Evolutionary conservation across 2,329 filamentous ascomycete species (phyloP).

Genomic region (Pyrenophora seminiperda): DNA sequence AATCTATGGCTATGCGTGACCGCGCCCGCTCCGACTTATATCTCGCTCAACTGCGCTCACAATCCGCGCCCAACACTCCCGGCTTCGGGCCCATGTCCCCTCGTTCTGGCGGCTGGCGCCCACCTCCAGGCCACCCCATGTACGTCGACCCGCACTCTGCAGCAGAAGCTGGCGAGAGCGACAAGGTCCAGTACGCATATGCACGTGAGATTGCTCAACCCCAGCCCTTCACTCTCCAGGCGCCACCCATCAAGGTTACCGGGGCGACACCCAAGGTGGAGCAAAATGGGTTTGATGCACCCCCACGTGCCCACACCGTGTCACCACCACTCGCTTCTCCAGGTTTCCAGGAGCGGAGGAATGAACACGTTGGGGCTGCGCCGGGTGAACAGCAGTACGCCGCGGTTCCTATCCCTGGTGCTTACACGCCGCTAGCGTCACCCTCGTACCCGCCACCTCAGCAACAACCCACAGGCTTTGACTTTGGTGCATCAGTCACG

Average conservation of each 20-base stretch:
- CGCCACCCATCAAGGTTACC: conserved; percentile 79
- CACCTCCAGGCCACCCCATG: conserved; percentile 51
- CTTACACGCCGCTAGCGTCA: conserved; percentile 64
- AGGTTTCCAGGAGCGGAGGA: conserved; percentile 54
- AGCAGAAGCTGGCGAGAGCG: conserved; percentile 58
- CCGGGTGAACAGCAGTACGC: conserved; percentile 85
- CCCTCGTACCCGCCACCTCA: conserved; percentile 49
- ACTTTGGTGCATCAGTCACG: conserved; percentile 45
- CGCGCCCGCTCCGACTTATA: conserved; percentile 93
- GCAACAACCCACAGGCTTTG: conserved; percentile 40
- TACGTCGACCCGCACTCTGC: conserved; percentile 54
- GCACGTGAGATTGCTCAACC: conserved; percentile 53
- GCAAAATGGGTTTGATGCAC: conserved; percentile 65
- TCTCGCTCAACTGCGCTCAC: conserved; percentile 69
- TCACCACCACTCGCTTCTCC: conserved; percentile 43
- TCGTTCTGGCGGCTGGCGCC: conserved; percentile 58
- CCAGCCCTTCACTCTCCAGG: conserved; percentile 81
- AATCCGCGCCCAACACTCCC: conserved; percentile 94
- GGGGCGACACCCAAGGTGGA: conserved; percentile 73
- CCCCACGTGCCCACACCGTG: conserved; percentile 44
- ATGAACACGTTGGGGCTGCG: conserved; percentile 70
- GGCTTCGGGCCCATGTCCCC: conserved; percentile 74
- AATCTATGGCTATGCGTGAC: conserved; percentile 96
- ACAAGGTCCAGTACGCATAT: conserved; percentile 45
- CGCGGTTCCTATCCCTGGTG: conserved; percentile 84